Evolutionary conservation across 176 grass and related monocot species (phyloP).

Genomic region (Miscanthus lutarioriparius): DNA sequence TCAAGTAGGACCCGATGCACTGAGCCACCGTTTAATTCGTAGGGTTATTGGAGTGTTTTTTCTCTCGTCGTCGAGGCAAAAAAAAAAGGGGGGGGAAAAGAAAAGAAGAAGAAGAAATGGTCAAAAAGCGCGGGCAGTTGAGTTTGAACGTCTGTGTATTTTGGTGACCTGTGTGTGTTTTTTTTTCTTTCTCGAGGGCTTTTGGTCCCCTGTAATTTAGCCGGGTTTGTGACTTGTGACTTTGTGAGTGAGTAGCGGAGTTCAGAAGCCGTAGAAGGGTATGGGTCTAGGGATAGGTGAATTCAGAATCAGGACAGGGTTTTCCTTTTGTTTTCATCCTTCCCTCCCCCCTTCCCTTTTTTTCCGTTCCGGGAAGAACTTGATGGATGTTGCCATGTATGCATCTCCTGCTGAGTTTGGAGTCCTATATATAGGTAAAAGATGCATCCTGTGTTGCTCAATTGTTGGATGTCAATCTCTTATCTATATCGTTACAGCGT

Average conservation of each 20-base stretch:
- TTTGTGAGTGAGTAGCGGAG: conserved; percentile 41
- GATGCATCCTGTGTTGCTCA: conserved; percentile 33
- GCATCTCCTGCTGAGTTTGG: conserved; percentile 34
- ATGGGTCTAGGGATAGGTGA: conserved; percentile 42
- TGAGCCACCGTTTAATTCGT: conserved; percentile 2
- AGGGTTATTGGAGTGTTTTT: conserved; percentile 42
- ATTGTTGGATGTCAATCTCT: neutral
- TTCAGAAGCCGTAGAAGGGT: conserved; percentile 34
- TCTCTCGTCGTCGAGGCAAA: conserved; percentile 20
- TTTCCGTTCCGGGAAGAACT: conserved; percentile 33
- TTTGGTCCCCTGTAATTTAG: conserved; percentile 63
- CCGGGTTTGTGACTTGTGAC: conserved; percentile 29
- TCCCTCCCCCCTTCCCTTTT: neutral
- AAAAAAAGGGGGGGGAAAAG: neutral
- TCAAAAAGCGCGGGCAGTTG: conserved; percentile 27
- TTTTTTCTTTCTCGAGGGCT: conserved; percentile 19
- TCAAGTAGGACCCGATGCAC: conserved; percentile 14
- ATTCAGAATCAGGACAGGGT: conserved; percentile 43
- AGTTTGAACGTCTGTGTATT: conserved; percentile 40
- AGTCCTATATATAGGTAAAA: conserved; percentile 23
- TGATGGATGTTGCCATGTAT: conserved; percentile 31
- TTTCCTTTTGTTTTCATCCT: neutral
- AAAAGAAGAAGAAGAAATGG: neutral
- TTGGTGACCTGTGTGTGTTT: conserved; percentile 26
- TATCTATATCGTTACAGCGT: too few relatives aligned